Percentiles rank a stretch among this genome's conserved stretches.
These are phyloP conservation scores for Xylariaceae sp. DNA, from an alignment of 2,329 filamentous ascomycete genomes.

Conservation along the genomic window DNA sequence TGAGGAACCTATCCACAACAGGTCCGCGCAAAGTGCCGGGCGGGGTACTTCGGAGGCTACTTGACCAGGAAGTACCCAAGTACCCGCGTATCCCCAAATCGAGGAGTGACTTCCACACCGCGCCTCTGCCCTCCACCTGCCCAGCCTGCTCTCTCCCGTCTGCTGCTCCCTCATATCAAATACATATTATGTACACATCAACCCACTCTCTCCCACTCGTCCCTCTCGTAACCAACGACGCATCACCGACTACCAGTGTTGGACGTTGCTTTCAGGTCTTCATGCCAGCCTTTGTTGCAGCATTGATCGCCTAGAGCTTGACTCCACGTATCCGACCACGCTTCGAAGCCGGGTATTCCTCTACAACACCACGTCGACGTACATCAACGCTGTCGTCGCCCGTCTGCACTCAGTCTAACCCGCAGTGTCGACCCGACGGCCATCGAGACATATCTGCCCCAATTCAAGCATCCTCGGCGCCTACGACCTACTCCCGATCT, in stretches of 20 bases:
- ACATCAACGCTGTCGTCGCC: no score
- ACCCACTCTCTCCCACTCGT: conserved; percentile 24
- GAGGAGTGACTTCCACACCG: conserved; percentile 20
- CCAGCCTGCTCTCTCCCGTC: conserved; percentile 6
- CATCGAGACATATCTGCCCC: no score
- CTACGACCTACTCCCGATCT: no score
- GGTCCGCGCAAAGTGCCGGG: no score
- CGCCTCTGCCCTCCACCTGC: conserved; percentile 16
- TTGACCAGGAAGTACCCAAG: conserved; percentile 6
- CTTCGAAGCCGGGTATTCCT: no score
- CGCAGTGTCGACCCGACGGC: no score
- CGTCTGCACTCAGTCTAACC: no score
- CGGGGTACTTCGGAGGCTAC: no score
- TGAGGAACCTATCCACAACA: no score
- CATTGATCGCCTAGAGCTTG: conserved; percentile 17
- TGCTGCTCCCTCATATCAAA: conserved; percentile 21
- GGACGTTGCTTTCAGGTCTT: conserved; percentile 12
- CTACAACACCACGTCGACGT: no score
- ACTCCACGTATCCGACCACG: no score
- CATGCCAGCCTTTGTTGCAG: conserved; percentile 10
- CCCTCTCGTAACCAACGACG: conserved; percentile 12
- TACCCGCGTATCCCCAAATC: conserved; percentile 10
- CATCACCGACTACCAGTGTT: conserved; percentile 17
- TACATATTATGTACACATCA: conserved; percentile 28
- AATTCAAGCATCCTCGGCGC: no score